Conservation (phyloP, 2,329 filamentous ascomycete species). For the Boeremia lycopersici region DNA sequence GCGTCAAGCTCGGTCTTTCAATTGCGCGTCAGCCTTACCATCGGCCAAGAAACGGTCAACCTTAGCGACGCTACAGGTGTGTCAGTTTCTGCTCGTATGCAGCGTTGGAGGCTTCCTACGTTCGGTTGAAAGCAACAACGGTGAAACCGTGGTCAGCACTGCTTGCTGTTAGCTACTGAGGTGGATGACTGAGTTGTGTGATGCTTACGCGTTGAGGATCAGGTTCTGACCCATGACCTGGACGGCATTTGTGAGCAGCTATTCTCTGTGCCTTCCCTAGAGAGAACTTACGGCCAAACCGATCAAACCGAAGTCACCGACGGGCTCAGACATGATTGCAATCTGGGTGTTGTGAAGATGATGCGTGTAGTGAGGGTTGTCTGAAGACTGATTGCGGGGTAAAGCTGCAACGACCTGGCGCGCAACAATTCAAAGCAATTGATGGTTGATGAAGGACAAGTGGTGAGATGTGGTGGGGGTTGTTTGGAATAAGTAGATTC, state of each 20-base stretch:
- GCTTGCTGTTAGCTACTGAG: slow-evolving; percentile 33
- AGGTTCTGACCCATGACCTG: slow-evolving; percentile 59
- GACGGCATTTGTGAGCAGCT: slow-evolving; percentile 26
- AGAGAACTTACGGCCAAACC: slow-evolving; percentile 53
- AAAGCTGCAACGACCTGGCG: slow-evolving; percentile 39
- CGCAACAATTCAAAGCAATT: slow-evolving; percentile 37
- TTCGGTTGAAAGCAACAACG: slow-evolving; percentile 98
- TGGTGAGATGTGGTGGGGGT: slow-evolving; percentile 34
- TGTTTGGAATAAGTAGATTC: slow-evolving; percentile 42
- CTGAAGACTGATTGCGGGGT: slow-evolving; percentile 33
- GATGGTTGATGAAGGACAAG: slow-evolving; percentile 31
- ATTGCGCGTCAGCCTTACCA: slow-evolving; percentile 35
- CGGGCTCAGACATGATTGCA: slow-evolving; percentile 47
- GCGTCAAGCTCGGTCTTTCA: slow-evolving; percentile 1
- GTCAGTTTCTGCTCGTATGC: slow-evolving; percentile 25
- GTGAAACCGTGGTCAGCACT: slow-evolving; percentile 75
- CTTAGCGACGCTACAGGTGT: slow-evolving; percentile 72
- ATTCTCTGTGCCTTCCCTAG: neutral
- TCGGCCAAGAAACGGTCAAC: slow-evolving; percentile 93
- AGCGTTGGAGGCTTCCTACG: slow-evolving; percentile 47
- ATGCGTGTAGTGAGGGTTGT: slow-evolving; percentile 20
- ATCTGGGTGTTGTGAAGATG: slow-evolving; percentile 15
- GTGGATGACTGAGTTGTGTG: slow-evolving; percentile 21
- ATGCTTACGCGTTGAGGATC: slow-evolving; percentile 59
- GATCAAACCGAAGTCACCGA: slow-evolving; percentile 59